Base-by-base conservation (phyloP, 2,329 filamentous ascomycete genomes). In the Helicocarpus griseus region DNA sequence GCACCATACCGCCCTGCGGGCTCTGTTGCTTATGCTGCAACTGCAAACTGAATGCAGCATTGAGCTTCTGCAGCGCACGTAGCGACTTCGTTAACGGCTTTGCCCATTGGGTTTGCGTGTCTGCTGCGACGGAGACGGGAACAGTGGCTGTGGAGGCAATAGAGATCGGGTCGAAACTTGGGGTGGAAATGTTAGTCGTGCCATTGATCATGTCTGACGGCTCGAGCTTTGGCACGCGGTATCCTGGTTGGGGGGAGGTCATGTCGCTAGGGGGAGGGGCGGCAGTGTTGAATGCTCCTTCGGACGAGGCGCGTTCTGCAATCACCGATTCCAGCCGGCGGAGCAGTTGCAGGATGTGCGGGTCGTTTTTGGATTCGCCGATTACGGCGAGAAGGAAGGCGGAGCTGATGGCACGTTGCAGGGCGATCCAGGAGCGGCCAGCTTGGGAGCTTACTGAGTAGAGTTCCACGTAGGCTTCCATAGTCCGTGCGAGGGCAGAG, bases 401-500 rank as follows among this genome's bases (percentile, higher is more conserved):
- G 5, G 69, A 72, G 47, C 72, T 74, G 51, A 75, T 72, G 29
- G 72, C 69, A 22, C 73, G 69, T 54, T 75, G 73, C 21, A 75
- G 56, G 19, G 67, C 66, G 45, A 73, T 73, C 73, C 73, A 75
- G 4, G 71, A 73, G 9, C 73, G 68, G 14, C 71, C 65, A 1
- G 68, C 72, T 44, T 72, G 69, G 2, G 66, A 65, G 53, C 66
- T 72, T 45, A 70, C 62, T 6, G 64, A 60, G 50, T 73, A 67
- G 52, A 83, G 66, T 48, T 81, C 80, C 2, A 82, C 73, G 61
- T 81, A 83, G 0, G 78, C 77, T 58, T 81, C 78, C 9, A 83
- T 77, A 0, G 78, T 79, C 5, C 60, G 72, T 57, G 77, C 74
- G 4, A 83, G 67, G 55, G 75, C 78, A 45, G 75, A 70, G 33